Base-by-base conservation (phyloP, 2,329 filamentous ascomycete genomes). In the Arthrobotrys iridis region DNA sequence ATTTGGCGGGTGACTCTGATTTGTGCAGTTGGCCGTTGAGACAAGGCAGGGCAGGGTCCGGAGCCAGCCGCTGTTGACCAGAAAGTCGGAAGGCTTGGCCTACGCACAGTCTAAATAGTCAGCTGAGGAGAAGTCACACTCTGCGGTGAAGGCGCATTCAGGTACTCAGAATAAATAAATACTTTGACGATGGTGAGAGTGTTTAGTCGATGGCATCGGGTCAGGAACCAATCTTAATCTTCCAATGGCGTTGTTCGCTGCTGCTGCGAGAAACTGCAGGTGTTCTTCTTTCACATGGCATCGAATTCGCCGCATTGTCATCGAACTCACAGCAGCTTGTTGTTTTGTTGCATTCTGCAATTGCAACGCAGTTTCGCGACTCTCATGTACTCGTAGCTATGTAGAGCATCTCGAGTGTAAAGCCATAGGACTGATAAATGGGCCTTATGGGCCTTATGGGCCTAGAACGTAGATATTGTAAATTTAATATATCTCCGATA, bases 1-100 rank as follows among this genome's bases (percentile, higher is more conserved):
- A 58, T 43, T 63, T 71, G 66, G 66, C 66, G 66, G 66, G 41
- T 71, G 66, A 71, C 66, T 58, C 63, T 26, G 58, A 18, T n/a
- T n/a, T n/a, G n/a, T n/a, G 43, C 62, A 33, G 35, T 37, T 30
- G n/a, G 24, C n/a, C 20, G 4, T 20, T 52, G 26, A 18, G 52
- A 22, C 35, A 15, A 20, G 3, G 3, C 28, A 22, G 28, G 30
- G 26, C 46, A 30, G 26, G 22, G 43, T 45, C 35, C 66, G 66
- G 57, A 62, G 57, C 66, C 22, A 46, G 57, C 57, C 66, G 66
- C 18, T 26, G 35, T 30, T 18, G 15, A 37, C n/a, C 2, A 8
- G 41, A 62, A 24, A 13, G n/a, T 28, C 48, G 15, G 41, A 62
- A 24, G 18, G n/a, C 37, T 57, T 58, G 66, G 66, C 35, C 40